Percentiles rank a stretch among this genome's conserved stretches.
Evolutionary conservation across 495 filamentous ascomycete genomes (phyloP).

Genomic region (Ramalina intermedia): DNA sequence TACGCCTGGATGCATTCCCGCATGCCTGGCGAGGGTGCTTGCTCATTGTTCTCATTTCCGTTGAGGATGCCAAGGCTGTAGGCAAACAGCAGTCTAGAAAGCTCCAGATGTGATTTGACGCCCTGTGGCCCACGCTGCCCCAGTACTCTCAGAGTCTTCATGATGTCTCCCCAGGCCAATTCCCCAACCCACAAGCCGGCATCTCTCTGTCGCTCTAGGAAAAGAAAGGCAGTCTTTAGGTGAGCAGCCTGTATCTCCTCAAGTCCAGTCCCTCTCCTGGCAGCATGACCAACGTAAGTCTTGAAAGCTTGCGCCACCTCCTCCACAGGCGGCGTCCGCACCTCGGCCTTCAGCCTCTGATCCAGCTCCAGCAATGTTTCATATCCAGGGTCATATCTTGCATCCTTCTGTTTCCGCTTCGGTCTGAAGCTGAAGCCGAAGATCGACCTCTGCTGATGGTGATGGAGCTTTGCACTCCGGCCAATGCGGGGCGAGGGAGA

Average conservation of each 20-base stretch:
- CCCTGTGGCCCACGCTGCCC: too few relatives aligned
- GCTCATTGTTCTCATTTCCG: too few relatives aligned
- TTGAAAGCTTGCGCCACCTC: conserved; percentile 49
- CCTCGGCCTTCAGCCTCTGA: conserved; percentile 27
- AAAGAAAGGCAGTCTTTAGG: conserved; percentile 39
- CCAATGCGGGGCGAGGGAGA: background rate
- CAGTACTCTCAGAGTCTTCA: too few relatives aligned
- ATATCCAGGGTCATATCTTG: conserved; percentile 47
- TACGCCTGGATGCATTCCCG: conserved; percentile 31
- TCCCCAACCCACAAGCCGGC: conserved; percentile 20
- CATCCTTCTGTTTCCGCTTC: conserved; percentile 33
- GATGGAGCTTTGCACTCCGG: too few relatives aligned
- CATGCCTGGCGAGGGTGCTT: too few relatives aligned
- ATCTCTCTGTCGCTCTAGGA: conserved; percentile 32
- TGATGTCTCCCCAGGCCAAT: too few relatives aligned
- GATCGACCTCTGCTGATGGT: conserved; percentile 28
- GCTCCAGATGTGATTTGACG: conserved; percentile 25
- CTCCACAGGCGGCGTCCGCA: conserved; percentile 41
- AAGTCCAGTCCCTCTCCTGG: conserved; percentile 33
- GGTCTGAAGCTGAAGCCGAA: conserved; percentile 44
- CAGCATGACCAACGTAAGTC: conserved; percentile 39
- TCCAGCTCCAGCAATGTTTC: conserved; percentile 37
- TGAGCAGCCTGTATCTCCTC: conserved; percentile 52
- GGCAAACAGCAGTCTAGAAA: conserved; percentile 42
- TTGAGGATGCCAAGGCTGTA: too few relatives aligned